These are phyloP conservation scores for Phytophthora brassicae DNA, from an alignment of 352 stramenopile genomes.

Conservation along the genomic window DNA sequence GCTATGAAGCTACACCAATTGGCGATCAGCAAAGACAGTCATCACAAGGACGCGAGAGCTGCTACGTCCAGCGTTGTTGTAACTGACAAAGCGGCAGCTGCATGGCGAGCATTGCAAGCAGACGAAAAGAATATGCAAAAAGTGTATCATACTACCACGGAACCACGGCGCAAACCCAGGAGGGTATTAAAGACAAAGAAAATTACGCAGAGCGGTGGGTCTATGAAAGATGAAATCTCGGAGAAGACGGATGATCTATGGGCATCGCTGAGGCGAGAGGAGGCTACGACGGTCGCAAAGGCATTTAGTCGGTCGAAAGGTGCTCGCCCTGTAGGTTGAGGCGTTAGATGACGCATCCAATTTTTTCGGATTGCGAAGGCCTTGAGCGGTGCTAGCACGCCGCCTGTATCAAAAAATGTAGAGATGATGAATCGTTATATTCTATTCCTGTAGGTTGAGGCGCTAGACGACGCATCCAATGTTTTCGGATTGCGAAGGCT, in stretches of 20 bases:
- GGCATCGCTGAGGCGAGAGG: slow-evolving; percentile 32
- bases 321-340: neutral
- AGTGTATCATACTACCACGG: slow-evolving; percentile 1
- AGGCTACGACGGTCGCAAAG: slow-evolving; percentile 29
- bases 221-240: slow-evolving; percentile 31
- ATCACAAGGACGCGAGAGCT: neutral
- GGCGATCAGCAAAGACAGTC: neutral
- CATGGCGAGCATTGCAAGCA: slow-evolving; percentile 56
- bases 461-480: neutral
- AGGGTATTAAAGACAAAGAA: slow-evolving; percentile 9
- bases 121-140: slow-evolving; percentile 47
- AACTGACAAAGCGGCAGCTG: slow-evolving; percentile 28
- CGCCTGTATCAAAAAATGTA: too few relatives aligned
- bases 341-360: neutral
- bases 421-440: too few relatives aligned
- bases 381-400: neutral
- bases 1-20: slow-evolving; percentile 12
- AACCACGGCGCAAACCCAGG: neutral
- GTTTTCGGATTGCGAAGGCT: neutral
- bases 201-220: neutral
- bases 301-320: slow-evolving; percentile 26
- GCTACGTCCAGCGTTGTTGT: neutral
- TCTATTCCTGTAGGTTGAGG: neutral
- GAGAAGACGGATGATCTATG: slow-evolving; percentile 44
- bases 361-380: neutral